phyloP scores from a whole-genome alignment of 805 yeast genomes.

The Yarrowia porcina region DNA sequence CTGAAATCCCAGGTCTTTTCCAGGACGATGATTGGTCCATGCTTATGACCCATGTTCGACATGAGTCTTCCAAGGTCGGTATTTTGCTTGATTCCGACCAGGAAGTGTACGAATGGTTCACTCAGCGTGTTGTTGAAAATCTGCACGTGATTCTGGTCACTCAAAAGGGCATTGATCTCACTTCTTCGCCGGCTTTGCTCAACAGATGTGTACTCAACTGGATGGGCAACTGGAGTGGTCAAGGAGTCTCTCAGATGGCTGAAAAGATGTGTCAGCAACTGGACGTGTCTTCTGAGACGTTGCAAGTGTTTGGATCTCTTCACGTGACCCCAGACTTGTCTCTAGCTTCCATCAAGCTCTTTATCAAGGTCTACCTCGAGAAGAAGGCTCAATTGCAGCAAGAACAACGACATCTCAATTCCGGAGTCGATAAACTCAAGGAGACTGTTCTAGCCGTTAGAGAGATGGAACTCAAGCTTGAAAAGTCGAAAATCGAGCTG shows the following conservation, averaged over 20 bases:
- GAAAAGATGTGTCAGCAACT: conserved; percentile 41
- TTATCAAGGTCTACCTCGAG: conserved; percentile 43
- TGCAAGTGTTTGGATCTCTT: conserved; percentile 47
- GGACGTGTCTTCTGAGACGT: conserved; percentile 49
- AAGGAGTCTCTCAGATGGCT: conserved; percentile 52
- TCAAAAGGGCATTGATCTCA: conserved; percentile 30
- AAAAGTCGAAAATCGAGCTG: conserved; percentile 51
- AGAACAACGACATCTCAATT: conserved; percentile 65
- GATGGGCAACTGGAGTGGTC: conserved; percentile 79
- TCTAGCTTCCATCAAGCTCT: conserved; percentile 35
- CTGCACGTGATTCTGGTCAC: conserved; percentile 69
- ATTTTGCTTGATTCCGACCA: conserved; percentile 60
- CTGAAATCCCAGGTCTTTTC: conserved; percentile 87
- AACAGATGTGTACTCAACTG: conserved; percentile 85
- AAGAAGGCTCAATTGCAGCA: conserved; percentile 54
- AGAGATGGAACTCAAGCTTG: conserved; percentile 52
- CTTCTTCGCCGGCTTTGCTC: conserved; percentile 80
- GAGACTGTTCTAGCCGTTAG: conserved; percentile 76
- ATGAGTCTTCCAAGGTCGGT: conserved; percentile 59
- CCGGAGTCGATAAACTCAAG: conserved; percentile 69
- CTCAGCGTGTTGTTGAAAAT: conserved; percentile 59
- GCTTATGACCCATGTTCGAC: conserved; percentile 54
- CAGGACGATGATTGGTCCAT: conserved; percentile 63
- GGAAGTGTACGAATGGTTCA: conserved; percentile 75
- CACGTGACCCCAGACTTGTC: conserved; percentile 39